A percentile compares a stretch with the other conserved stretches of the same genome.
Conservation (phyloP, 2,329 filamentous ascomycete species). For the Parastagonospora avenae region DNA sequence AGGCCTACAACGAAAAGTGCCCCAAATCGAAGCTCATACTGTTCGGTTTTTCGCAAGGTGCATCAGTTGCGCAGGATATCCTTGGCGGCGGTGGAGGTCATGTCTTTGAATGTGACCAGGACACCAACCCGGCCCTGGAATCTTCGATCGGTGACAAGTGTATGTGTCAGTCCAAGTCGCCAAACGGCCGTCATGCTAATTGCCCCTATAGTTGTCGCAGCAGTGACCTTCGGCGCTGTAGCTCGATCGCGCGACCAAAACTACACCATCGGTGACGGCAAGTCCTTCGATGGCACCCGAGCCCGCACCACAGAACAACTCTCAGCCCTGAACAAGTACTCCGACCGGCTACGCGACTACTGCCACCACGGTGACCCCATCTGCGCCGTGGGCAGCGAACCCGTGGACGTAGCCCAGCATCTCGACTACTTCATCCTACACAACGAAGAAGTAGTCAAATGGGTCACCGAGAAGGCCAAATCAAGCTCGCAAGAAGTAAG, state of each 20-base stretch:
- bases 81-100: slow-evolving; percentile 35
- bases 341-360: slow-evolving; percentile 62
- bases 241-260: slow-evolving; percentile 26
- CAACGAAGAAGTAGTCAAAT: slow-evolving; percentile 27
- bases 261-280: slow-evolving; percentile 30
- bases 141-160: not conserved
- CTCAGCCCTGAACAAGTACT: slow-evolving; percentile 19
- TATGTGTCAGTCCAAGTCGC: not conserved
- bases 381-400: slow-evolving; percentile 61
- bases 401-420: slow-evolving; percentile 61
- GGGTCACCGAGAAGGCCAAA: slow-evolving; percentile 23
- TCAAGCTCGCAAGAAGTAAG: slow-evolving; percentile 12
- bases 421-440: slow-evolving; percentile 59
- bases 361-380: slow-evolving; percentile 67
- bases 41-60: slow-evolving; percentile 34
- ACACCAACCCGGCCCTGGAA: slow-evolving; percentile 25
- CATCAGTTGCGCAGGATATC: slow-evolving; percentile 31
- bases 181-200: slow-evolving; percentile 5
- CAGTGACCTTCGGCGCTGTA: slow-evolving; percentile 33
- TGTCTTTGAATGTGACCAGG: slow-evolving; percentile 30
- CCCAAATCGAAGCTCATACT: slow-evolving; percentile 34
- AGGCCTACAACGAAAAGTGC: slow-evolving; percentile 30
- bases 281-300: slow-evolving; percentile 26
- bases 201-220: slow-evolving; percentile 24
- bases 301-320: slow-evolving; percentile 26